A percentile compares a stretch with the other conserved stretches of the same genome.
Conservation (phyloP, 768 basidiomycete genomes). For the Cyclocybe cylindracea region DNA sequence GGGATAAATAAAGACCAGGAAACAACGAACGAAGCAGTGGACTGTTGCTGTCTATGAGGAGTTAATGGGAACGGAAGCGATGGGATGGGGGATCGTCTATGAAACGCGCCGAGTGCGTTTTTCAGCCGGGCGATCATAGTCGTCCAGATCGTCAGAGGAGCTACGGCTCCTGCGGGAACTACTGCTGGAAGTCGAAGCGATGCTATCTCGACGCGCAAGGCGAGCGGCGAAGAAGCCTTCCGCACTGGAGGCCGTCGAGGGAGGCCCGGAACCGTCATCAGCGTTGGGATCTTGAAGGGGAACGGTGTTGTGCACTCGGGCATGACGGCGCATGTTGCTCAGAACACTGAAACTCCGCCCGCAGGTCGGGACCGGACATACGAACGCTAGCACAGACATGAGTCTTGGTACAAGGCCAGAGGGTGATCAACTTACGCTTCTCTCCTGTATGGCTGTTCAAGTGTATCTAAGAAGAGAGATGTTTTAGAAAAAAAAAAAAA, state of each 20-base stretch:
- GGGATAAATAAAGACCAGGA: too few relatives aligned
- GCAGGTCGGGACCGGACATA: slow-evolving; percentile 74
- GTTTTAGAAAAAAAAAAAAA: neutral
- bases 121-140: slow-evolving; percentile 24
- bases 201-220: slow-evolving; percentile 38
- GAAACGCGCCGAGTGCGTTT: slow-evolving; percentile 28
- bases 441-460: slow-evolving; percentile 84
- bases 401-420: slow-evolving; percentile 10
- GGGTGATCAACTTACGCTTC: slow-evolving; percentile 59
- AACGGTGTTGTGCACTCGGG: slow-evolving; percentile 59
- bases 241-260: slow-evolving; percentile 2
- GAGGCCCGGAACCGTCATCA: slow-evolving; percentile 5
- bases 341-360: slow-evolving; percentile 83
- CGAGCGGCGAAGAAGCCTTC: slow-evolving; percentile 18
- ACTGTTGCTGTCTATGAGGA: too few relatives aligned
- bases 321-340: slow-evolving; percentile 87
- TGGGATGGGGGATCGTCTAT: too few relatives aligned
- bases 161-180: slow-evolving; percentile 42
- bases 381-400: slow-evolving; percentile 53
- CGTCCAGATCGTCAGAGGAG: slow-evolving; percentile 35
- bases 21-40: too few relatives aligned
- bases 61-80: too few relatives aligned
- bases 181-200: slow-evolving; percentile 40
- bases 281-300: slow-evolving; percentile 1
- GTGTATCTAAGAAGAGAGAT: slow-evolving; percentile 61